Conservation (phyloP, 2,329 filamentous ascomycete species). For the Capronia americana region DNA sequence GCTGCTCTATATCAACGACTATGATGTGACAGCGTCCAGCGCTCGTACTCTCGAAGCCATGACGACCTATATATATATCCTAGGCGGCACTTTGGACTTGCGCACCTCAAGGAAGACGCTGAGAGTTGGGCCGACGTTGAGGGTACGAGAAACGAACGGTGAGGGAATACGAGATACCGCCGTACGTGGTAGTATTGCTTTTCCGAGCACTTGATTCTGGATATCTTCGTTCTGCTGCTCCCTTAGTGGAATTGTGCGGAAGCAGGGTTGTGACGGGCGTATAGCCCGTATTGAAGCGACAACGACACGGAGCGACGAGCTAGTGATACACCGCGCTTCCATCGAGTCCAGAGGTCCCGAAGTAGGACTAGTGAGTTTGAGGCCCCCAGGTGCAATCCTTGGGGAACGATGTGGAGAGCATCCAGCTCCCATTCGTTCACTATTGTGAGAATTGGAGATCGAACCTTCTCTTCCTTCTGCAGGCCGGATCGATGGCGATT, state of each 20-base stretch:
- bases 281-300: background rate
- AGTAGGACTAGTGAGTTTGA: background rate
- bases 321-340: slow-evolving; percentile 3
- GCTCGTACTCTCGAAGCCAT: background rate
- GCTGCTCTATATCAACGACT: background rate
- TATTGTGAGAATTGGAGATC: background rate
- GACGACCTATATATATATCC: background rate
- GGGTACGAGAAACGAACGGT: background rate
- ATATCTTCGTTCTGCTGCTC: background rate
- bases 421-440: background rate
- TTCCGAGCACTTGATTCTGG: background rate
- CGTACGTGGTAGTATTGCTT: background rate
- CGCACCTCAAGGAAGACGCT: background rate
- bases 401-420: background rate
- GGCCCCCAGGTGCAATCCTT: background rate
- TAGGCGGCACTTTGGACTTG: background rate
- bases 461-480: no score
- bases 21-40: background rate
- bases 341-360: background rate
- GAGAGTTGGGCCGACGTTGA: background rate
- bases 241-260: background rate
- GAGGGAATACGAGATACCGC: background rate
- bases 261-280: background rate
- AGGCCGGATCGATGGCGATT: background rate
- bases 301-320: background rate